Conservation (phyloP, 805 yeast genomes). For the Candida patagonica region DNA sequence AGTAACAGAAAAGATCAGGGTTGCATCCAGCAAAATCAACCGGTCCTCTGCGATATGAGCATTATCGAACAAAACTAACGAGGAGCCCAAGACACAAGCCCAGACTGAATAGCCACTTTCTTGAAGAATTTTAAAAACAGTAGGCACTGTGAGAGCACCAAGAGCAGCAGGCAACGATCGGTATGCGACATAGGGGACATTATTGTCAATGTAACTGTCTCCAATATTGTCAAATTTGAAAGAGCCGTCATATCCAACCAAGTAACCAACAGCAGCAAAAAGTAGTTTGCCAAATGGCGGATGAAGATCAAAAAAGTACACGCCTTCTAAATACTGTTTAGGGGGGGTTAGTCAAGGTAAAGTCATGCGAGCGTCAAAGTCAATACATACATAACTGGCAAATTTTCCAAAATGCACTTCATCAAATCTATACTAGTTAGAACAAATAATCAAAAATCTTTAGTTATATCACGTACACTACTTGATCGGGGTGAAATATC, state of each 20-base stretch:
- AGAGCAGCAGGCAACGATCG: constrained; percentile 72
- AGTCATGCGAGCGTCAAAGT: not conserved
- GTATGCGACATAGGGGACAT: constrained; percentile 80
- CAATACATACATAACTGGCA: constrained; percentile 21
- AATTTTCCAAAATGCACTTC: constrained; percentile 42
- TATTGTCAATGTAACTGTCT: constrained; percentile 62
- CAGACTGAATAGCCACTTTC: constrained; percentile 72
- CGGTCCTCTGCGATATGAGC: constrained; percentile 89
- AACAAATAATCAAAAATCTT: not conserved
- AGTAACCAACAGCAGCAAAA: constrained; percentile 82
- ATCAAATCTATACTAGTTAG: constrained; percentile 22
- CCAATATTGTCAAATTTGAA: constrained; percentile 91
- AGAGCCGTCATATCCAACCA: constrained; percentile 83
- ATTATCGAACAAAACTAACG: constrained; percentile 74
- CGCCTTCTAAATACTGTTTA: constrained; percentile 62
- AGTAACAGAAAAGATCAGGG: constrained; percentile 76
- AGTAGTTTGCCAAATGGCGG: constrained; percentile 96
- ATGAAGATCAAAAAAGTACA: constrained; percentile 92
- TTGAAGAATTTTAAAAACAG: constrained; percentile 76
- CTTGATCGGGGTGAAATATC: constrained; percentile 62
- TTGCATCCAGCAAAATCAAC: constrained; percentile 84
- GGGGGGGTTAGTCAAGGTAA: not conserved
- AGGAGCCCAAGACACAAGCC: constrained; percentile 68
- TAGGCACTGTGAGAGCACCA: constrained; percentile 74
- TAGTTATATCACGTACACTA: constrained; percentile 36